Evolutionary conservation across 2,329 filamentous ascomycete species (phyloP), one percentile per base, ranked within the genome.

Genomic region (Falciphora oryzae): DNA sequence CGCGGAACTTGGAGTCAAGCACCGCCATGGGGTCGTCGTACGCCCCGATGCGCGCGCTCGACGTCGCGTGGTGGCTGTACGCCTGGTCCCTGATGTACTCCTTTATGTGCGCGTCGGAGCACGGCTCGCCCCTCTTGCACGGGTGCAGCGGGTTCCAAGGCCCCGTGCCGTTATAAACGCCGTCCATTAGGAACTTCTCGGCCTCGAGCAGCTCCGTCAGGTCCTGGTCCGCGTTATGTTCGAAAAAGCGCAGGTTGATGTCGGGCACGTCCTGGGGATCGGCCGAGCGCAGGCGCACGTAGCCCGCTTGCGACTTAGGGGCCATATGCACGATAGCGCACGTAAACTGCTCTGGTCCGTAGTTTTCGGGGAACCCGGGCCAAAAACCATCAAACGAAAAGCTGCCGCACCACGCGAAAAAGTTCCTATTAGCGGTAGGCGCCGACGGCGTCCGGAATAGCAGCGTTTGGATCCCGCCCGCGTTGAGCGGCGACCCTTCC

Each of bases 221-320:
- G 59, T 69, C 63, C 65, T 65, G 61, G 64, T 65, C 60, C 63
- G 62, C 63, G 61, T 66, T 70, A 53, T 66, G 76, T 60, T 81
- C 79, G 75, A 85, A 88, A 73, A 82, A 88, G 73, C 86, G 84
- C 77, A 87, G 69, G 67, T 81, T 79, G 70, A 89, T 88, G 29
- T 82, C 74, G 0, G 86, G 86, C 28, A 80, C 77, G 66, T 89
- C 86, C 18, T 81, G 80, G 1, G 86, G 86, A 71, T 89, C 81
- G 0, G 80, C 74, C 0, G 85, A 88, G 14, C 75, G 75, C 5
- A 89, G 79, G 4, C 73, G 78, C 6, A 89, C 85, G 0, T 80
- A 83, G 22, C 87, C 87, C 6, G 78, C 78, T 56, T 77, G 77
- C 29, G 87, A 88, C 66, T 83, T 81, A 0, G 84, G 79, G 70